phyloP scores from a whole-genome alignment of 371 early-diverging fungal species.

The Rhizopus stolonifer region DNA sequence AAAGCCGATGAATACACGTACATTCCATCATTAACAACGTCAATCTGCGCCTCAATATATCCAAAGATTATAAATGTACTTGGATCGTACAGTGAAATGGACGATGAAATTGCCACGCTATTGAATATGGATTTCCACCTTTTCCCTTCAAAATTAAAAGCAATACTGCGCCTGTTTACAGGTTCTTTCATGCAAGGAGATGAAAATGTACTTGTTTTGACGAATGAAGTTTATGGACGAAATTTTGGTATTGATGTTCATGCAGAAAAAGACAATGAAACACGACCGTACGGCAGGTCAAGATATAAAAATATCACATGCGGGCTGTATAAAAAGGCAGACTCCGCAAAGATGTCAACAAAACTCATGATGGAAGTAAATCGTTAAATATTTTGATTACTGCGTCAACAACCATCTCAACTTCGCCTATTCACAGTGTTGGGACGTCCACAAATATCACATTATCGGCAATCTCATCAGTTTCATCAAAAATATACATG shows the following conservation, averaged over 20 bases:
- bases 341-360: neutral
- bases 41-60: neutral
- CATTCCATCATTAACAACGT: neutral
- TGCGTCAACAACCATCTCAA: slow-evolving; percentile 1
- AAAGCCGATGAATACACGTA: neutral
- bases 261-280: neutral
- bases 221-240: no score
- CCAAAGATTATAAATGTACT: neutral
- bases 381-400: slow-evolving; percentile 1
- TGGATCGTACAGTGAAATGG: neutral
- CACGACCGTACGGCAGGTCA: neutral
- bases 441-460: neutral
- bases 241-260: slow-evolving; percentile 1
- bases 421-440: slow-evolving; percentile 1
- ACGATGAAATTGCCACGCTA: neutral
- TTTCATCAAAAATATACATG: neutral
- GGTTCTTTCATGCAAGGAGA: neutral
- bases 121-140: slow-evolving; percentile 3
- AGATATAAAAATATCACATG: neutral
- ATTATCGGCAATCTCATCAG: neutral
- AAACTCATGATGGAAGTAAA: slow-evolving; percentile 1
- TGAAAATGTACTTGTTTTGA: neutral
- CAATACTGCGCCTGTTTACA: slow-evolving; percentile 1
- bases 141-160: neutral
- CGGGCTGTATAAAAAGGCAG: slow-evolving; percentile 1